Base-by-base conservation (phyloP, 2,329 filamentous ascomycete genomes). In the Trichoderma semiorbis region DNA sequence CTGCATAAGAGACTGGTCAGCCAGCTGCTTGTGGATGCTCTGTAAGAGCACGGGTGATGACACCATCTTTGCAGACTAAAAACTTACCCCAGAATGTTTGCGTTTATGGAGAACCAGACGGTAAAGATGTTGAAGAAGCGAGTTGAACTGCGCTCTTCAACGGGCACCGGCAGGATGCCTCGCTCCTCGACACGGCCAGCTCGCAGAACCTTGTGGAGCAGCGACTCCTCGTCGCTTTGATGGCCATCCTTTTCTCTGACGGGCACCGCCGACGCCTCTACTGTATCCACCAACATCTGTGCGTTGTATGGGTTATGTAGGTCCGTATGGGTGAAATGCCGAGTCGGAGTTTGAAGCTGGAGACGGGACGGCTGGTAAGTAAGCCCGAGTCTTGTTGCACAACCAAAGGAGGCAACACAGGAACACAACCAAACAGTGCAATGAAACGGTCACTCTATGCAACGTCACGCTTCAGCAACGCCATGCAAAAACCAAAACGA, bases 71-170 rank as follows among this genome's bases (percentile, higher is more conserved):
- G 30, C 36, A 11, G 26, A 32, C 2, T 16, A 24, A 24, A 18
- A 55, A 39, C 81, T 75, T 73, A 84, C 83, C 81, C 80, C 12
- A 85, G 77, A 57, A 86, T 85, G 72, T 86, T 86, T 65, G 80
- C 79, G 74, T 85, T 86, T 75, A 85, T 83, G 58, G 82, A 85
- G 70, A 81, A 84, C 84, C 85, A 86, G 7, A 86, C 74, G 2
- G 84, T 85, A 32, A 86, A 86, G 39, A 84, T 80, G 47, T 84
- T 85, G 75, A 82, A 79, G 72, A 83, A 83, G 30, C 79, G 78
- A 5, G 78, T 82, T 36, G 80, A 79, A 0, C 78, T 84, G 50
- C 84, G 80, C 64, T 85, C 79, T 71, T 84, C 80, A 7, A 81
- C 50, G 1, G 83, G 80, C 30, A 85, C 79, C 1, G 85, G 85